Percentiles rank a stretch among this genome's conserved stretches.
phyloP scores from a whole-genome alignment of 2,329 filamentous ascomycete species.

The Pyricularia sp. region DNA sequence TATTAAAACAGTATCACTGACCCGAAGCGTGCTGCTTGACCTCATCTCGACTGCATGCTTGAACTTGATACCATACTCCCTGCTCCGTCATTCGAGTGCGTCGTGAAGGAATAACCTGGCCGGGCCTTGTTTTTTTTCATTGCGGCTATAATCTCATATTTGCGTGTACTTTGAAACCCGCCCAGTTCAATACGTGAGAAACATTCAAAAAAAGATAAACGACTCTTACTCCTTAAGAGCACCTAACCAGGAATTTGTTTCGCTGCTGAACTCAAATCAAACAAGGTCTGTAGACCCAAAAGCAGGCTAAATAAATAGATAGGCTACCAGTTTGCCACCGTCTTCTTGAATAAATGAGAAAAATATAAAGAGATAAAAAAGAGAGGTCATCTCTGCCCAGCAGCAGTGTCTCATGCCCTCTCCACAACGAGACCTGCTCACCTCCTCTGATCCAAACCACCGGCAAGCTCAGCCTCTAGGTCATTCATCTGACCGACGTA shows the following conservation, averaged over 20 bases:
- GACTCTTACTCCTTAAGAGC: neutral
- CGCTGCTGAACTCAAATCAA: neutral
- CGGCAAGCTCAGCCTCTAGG: conserved; percentile 51
- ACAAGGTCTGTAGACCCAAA: neutral
- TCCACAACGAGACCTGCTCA: conserved; percentile 5
- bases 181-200: neutral
- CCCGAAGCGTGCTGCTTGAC: neutral
- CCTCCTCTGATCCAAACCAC: conserved; percentile 43
- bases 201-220: neutral
- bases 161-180: neutral
- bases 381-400: neutral
- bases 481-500: conserved; percentile 38
- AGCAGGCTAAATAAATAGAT: neutral
- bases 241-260: neutral
- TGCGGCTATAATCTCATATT: neutral
- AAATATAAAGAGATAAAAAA: neutral
- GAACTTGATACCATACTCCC: too few species aligned
- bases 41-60: too few species aligned
- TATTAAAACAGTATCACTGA: too few species aligned
- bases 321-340: neutral
- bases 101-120: neutral
- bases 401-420: neutral
- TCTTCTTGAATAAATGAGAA: neutral
- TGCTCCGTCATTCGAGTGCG: too few species aligned
- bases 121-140: neutral